These are phyloP conservation scores for Fusarium guadeloupense DNA, from an alignment of 2,329 filamentous ascomycete species.

Conservation along the genomic window DNA sequence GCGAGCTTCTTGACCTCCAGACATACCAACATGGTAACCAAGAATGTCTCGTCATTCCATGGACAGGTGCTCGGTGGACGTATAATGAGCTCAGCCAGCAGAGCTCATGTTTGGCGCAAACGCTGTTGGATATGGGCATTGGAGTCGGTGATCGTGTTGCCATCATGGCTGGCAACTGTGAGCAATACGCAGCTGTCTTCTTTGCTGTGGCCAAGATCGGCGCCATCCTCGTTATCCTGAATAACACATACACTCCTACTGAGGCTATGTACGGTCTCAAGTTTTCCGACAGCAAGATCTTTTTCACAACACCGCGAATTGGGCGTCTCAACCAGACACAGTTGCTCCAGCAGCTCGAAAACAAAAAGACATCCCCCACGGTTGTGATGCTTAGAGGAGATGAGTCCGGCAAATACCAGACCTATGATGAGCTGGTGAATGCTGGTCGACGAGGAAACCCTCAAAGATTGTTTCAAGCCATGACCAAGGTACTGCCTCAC, in stretches of 20 bases:
- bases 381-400: slow-evolving; percentile 70
- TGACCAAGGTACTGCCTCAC: slow-evolving; percentile 66
- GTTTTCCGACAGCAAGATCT: slow-evolving; percentile 75
- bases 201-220: slow-evolving; percentile 75
- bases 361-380: slow-evolving; percentile 56
- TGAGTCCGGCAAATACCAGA: slow-evolving; percentile 60
- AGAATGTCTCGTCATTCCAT: slow-evolving; percentile 78
- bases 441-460: slow-evolving; percentile 60
- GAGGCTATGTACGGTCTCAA: slow-evolving; percentile 77
- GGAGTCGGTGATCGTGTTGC: slow-evolving; percentile 74
- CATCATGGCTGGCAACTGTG: slow-evolving; percentile 80
- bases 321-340: slow-evolving; percentile 70
- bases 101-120: slow-evolving; percentile 69
- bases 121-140: slow-evolving; percentile 73
- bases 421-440: slow-evolving; percentile 67
- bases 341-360: slow-evolving; percentile 64
- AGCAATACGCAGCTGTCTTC: slow-evolving; percentile 83
- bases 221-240: slow-evolving; percentile 77
- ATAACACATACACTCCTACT: slow-evolving; percentile 81
- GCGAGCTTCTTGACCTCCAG: slow-evolving; percentile 77
- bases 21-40: slow-evolving; percentile 69
- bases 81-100: slow-evolving; percentile 72
- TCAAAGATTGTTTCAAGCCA: slow-evolving; percentile 61
- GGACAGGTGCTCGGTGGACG: slow-evolving; percentile 79
- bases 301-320: slow-evolving; percentile 77